Percentiles rank a stretch among this genome's conserved stretches.
Conservation (phyloP, 139 green algal genomes). For the Chlamydomonas asymmetrica region DNA sequence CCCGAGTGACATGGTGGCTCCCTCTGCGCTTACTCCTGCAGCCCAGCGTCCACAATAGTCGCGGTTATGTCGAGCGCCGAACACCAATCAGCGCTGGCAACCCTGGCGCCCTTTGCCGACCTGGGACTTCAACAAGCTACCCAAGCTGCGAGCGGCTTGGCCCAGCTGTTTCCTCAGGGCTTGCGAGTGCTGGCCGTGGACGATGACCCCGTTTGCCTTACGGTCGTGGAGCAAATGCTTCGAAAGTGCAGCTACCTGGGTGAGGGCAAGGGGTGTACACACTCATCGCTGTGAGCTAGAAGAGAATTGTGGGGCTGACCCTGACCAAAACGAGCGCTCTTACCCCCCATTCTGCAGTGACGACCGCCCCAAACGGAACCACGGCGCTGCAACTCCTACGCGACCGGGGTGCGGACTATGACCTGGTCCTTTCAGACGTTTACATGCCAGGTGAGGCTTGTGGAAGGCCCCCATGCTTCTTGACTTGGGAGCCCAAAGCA, state of each 20-base stretch:
- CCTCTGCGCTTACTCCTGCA: too few species aligned
- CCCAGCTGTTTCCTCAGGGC: conserved; percentile 61
- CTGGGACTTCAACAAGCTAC: too few species aligned
- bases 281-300: background rate
- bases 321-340: background rate
- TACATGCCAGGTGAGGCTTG: conserved; percentile 88
- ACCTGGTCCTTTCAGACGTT: conserved; percentile 95
- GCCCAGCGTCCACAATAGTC: too few species aligned
- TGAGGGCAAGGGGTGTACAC: conserved; percentile 30
- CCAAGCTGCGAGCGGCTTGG: too few species aligned
- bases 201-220: conserved; percentile 91
- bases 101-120: too few species aligned
- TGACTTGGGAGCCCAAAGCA: too few species aligned
- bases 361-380: conserved; percentile 53
- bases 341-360: conserved; percentile 42
- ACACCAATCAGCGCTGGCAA: too few species aligned
- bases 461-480: too few species aligned
- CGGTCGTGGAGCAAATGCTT: conserved; percentile 91
- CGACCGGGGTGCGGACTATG: conserved; percentile 67
- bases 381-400: conserved; percentile 67
- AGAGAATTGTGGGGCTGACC: background rate
- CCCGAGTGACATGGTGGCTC: too few species aligned
- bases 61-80: too few species aligned
- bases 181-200: conserved; percentile 90
- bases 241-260: conserved; percentile 83